These are phyloP conservation scores for Exophiala xenobiotica DNA, from an alignment of 2,329 filamentous ascomycete species.

Conservation along the genomic window DNA sequence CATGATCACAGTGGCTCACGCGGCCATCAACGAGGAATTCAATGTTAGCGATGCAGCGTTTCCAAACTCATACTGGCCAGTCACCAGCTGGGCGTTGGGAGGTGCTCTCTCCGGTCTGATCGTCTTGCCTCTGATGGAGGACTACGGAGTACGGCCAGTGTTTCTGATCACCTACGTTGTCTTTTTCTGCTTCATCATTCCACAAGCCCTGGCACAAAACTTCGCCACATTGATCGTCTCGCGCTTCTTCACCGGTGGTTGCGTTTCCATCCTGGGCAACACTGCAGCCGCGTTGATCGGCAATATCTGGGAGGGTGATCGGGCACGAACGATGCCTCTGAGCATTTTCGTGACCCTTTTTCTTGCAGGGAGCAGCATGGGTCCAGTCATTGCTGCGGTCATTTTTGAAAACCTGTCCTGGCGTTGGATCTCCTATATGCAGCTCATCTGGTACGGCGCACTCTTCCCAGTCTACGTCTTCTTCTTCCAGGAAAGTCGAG, in stretches of 20 bases:
- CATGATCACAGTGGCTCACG: conserved; percentile 40
- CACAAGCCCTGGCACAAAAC: conserved; percentile 29
- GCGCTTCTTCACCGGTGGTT: conserved; percentile 34
- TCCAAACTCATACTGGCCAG: conserved; percentile 43
- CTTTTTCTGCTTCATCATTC: conserved; percentile 33
- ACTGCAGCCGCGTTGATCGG: conserved; percentile 31
- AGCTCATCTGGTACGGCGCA: conserved; percentile 46
- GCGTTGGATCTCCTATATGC: conserved; percentile 29
- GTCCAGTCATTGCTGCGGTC: conserved; percentile 23
- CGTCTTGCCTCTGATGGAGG: conserved; percentile 45
- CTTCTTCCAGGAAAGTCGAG: conserved; percentile 49
- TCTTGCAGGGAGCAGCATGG: conserved; percentile 23
- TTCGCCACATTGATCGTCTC: conserved; percentile 29
- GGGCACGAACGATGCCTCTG: conserved; percentile 27
- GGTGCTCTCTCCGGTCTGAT: conserved; percentile 43
- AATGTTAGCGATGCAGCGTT: conserved; percentile 36
- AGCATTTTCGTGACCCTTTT: conserved; percentile 22
- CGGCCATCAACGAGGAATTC: conserved; percentile 35
- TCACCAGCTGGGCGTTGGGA: conserved; percentile 44
- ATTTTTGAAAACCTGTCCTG: conserved; percentile 22
- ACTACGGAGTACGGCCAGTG: conserved; percentile 34
- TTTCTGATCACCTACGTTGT: conserved; percentile 35
- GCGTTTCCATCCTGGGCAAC: conserved; percentile 31
- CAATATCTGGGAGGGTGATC: conserved; percentile 33
- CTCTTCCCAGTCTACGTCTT: conserved; percentile 42